phyloP scores from a whole-genome alignment of 2,329 filamentous ascomycete species.

The Pleomassaria siparia region DNA sequence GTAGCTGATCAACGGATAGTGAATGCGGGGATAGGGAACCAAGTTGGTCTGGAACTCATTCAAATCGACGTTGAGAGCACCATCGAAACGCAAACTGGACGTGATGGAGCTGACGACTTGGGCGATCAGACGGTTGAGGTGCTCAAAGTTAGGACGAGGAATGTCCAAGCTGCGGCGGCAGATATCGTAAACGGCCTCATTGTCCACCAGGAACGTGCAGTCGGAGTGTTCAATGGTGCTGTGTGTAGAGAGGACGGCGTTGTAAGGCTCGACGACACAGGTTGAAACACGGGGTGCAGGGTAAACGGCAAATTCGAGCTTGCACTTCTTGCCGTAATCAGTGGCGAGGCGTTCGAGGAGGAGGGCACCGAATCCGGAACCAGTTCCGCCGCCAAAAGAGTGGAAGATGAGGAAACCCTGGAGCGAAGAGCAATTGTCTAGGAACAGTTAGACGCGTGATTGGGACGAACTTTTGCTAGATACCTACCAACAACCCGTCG shows the following conservation, averaged over 20 bases:
- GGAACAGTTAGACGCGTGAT: background rate
- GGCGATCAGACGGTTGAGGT: constrained; percentile 72
- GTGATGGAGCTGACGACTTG: constrained; percentile 76
- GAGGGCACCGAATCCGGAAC: constrained; percentile 71
- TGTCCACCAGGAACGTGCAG: constrained; percentile 76
- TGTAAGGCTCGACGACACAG: constrained; percentile 73
- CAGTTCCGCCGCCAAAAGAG: constrained; percentile 72
- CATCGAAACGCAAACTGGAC: constrained; percentile 70
- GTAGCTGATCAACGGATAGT: constrained; percentile 74
- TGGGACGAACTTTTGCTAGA: constrained; percentile 11
- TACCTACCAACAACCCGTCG: constrained; percentile 65
- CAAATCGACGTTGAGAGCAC: constrained; percentile 71
- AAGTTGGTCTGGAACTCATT: constrained; percentile 80
- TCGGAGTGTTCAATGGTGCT: constrained; percentile 78
- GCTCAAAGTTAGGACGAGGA: constrained; percentile 68
- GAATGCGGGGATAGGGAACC: constrained; percentile 72
- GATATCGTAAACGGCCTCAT: constrained; percentile 75
- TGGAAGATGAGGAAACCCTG: constrained; percentile 76
- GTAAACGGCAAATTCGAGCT: constrained; percentile 74
- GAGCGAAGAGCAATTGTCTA: constrained; percentile 72
- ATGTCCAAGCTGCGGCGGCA: constrained; percentile 73
- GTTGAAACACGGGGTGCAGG: constrained; percentile 70
- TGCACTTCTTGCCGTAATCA: constrained; percentile 76
- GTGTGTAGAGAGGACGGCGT: constrained; percentile 71
- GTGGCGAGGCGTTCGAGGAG: constrained; percentile 72